Percentiles rank a stretch among this genome's conserved stretches.
Conservation (phyloP, 1,139 yeast genomes). For the Cylindricascospora bacillispora region DNA sequence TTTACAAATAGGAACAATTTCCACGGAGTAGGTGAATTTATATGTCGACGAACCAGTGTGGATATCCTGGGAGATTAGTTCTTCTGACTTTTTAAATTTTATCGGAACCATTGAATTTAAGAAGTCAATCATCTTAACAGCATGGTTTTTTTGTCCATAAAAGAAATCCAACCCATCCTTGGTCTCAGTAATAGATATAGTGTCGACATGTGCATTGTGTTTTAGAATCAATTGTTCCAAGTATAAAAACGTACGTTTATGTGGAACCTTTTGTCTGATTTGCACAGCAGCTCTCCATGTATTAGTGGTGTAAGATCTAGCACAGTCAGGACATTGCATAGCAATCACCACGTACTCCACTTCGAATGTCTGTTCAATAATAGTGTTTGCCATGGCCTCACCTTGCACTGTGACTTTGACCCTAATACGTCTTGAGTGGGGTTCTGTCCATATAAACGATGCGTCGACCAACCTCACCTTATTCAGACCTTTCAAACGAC, state of each 20-base stretch:
- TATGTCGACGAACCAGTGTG: conserved; percentile 82
- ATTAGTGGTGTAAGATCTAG: conserved; percentile 86
- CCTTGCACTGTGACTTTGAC: conserved; percentile 92
- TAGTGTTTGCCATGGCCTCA: conserved; percentile 85
- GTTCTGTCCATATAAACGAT: conserved; percentile 95
- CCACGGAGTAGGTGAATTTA: conserved; percentile 87
- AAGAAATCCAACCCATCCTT: conserved; percentile 93
- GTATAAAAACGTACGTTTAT: conserved; percentile 89
- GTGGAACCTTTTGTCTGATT: conserved; percentile 93
- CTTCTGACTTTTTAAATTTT: conserved; percentile 75
- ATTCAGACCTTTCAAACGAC: conserved; percentile 76
- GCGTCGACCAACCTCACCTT: conserved; percentile 90
- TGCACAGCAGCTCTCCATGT: conserved; percentile 98
- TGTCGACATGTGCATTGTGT: conserved; percentile 90
- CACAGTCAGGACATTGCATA: conserved; percentile 98
- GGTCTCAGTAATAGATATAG: conserved; percentile 83
- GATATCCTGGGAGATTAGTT: conserved; percentile 81
- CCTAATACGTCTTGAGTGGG: conserved; percentile 90
- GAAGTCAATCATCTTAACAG: conserved; percentile 87
- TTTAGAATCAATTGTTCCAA: conserved; percentile 88
- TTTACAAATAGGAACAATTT: conserved; percentile 93
- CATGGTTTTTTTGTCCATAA: conserved; percentile 81
- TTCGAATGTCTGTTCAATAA: conserved; percentile 89
- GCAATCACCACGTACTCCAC: conserved; percentile 91
- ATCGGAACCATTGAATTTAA: conserved; percentile 80